Conservation (phyloP, 345 rosid species). For the Hirschfeldia incana region DNA sequence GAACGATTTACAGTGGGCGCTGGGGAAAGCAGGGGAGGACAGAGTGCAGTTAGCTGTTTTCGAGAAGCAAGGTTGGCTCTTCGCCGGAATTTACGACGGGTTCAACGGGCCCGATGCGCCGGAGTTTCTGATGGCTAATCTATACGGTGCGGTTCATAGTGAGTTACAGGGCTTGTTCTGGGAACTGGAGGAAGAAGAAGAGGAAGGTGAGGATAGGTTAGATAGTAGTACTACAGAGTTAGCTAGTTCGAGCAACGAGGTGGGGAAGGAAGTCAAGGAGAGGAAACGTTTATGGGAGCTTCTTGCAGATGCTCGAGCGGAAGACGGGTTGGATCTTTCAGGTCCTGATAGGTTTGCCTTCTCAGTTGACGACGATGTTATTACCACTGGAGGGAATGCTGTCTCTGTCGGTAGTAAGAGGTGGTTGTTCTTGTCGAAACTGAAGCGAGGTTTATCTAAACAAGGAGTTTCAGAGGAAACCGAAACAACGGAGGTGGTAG, state of each 20-base stretch:
- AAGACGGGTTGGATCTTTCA: constrained; percentile 92
- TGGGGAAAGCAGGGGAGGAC: constrained; percentile 98
- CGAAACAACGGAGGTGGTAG: constrained; percentile 40
- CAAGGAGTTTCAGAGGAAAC: constrained; percentile 52
- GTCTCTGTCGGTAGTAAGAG: constrained; percentile 69
- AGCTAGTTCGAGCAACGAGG: constrained; percentile 41
- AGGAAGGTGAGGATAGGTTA: too few relatives aligned
- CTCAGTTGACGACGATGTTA: constrained; percentile 78
- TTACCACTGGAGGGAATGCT: constrained; percentile 52
- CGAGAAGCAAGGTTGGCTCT: constrained; percentile 97
- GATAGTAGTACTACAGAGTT: constrained; percentile 15
- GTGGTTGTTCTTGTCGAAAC: constrained; percentile 79
- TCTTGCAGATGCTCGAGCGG: constrained; percentile 76
- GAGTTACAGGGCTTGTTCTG: constrained; percentile 91
- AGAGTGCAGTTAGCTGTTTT: constrained; percentile 94
- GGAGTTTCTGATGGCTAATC: constrained; percentile 96
- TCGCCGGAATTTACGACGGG: constrained; percentile 95
- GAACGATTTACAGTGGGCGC: constrained; percentile 88
- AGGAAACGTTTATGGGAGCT: constrained; percentile 72
- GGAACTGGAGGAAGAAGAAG: constrained; percentile 64
- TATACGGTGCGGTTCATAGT: constrained; percentile 82
- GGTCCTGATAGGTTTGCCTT: constrained; percentile 93
- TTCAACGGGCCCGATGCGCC: constrained; percentile 99
- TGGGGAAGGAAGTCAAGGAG: constrained; percentile 52
- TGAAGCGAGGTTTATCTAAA: constrained; percentile 80